phyloP scores from a whole-genome alignment of 73 alveolate genomes.

The Paramecium sonneborni region DNA sequence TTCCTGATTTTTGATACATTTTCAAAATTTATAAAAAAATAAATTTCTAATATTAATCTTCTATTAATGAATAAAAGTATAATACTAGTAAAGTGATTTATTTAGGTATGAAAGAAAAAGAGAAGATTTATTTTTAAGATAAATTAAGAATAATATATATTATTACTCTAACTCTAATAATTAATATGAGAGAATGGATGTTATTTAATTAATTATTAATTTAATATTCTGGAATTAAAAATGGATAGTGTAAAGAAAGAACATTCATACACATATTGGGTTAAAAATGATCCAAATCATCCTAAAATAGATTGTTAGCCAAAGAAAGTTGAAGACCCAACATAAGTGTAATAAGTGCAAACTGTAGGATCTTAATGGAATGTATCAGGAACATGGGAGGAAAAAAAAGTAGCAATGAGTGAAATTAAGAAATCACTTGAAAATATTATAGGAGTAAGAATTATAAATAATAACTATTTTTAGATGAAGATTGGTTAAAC shows the following conservation, averaged over 20 bases:
- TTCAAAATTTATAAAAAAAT: neutral
- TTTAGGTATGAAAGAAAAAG: no score
- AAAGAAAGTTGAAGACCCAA: conserved; percentile 41
- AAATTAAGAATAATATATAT: no score
- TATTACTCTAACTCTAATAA: no score
- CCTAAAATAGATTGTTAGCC: conserved; percentile 54
- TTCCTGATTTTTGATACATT: neutral
- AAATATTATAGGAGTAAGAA: neutral
- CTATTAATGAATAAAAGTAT: no score
- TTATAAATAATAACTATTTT: neutral
- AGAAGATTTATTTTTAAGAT: no score
- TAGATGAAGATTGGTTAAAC: conserved; percentile 18
- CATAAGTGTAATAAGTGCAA: neutral
- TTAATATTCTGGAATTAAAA: neutral
- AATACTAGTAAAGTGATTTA: no score
- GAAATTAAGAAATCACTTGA: conserved; percentile 4
- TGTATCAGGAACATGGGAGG: conserved; percentile 61
- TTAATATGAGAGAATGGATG: no score
- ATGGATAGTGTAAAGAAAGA: conserved; percentile 29
- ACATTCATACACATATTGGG: conserved; percentile 57
- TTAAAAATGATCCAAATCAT: conserved; percentile 53
- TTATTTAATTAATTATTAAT: neutral
- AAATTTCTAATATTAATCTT: no score
- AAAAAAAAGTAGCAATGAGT: neutral
- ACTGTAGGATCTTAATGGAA: conserved; percentile 42